Base-by-base conservation (phyloP, 495 filamentous ascomycete genomes). In the Xylaria sp. region DNA sequence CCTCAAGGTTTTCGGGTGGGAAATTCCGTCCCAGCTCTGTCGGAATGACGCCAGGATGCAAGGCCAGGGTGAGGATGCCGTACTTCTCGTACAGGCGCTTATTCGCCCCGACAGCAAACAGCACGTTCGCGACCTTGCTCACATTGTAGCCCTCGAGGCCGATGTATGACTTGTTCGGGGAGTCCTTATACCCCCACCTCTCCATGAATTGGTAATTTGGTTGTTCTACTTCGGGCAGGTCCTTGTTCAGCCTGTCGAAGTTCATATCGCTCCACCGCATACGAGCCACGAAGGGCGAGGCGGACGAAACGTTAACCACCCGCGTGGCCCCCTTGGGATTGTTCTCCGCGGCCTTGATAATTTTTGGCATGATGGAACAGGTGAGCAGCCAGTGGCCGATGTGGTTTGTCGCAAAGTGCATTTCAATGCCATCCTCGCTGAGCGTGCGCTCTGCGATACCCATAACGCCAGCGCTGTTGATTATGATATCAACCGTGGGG, bases 391-490 rank as follows among this genome's bases (percentile, higher is more conserved):
- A 88, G 71, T 90, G 88, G 0, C 86, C 87, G 44, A 88, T 76
- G 73, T 90, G 86, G 74, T 89, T 89, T 24, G 83, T 85, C 11
- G 82, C 89, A 41, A 91, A 86, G 67, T 90, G 88, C 55, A 83
- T 80, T 72, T 91, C 89, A 21, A 85, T 68, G 1, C 84, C 82
- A 44, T 84, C 80, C 41, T 70, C 71, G 53, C 69, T 81, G 19
- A 80, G 64, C 2, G 67, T 75, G 50, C 72, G 72, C 55, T 81
- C 68, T 15, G 71, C 70, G n/a, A 79, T 55, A 3, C 75, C 77
- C 74, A 82, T 82, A 0, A 85, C 73, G 19, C 79, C 86, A 3
- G 86, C 86, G 70, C 82, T 87, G 67, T 82, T 80, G 66, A 88
- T 77, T 15, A 87, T 59, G 70, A 87, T 73, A 71, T 85, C 80